Conservation (phyloP, 768 basidiomycete species). For the Xerocomellus chrysenteron region DNA sequence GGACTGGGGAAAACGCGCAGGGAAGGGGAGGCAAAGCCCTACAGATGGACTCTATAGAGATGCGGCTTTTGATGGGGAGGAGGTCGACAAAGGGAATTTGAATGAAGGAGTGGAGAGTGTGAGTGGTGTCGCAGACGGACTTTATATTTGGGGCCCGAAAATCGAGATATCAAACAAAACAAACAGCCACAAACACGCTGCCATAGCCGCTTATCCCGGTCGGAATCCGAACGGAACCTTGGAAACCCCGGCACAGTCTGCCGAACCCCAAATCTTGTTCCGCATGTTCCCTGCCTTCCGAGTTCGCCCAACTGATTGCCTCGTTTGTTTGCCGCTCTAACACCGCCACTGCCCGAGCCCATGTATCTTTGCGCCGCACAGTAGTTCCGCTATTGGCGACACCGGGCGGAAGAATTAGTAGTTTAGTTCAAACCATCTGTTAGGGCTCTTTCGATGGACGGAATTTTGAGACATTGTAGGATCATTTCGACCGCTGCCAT, state of each 20-base stretch:
- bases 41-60: constrained; percentile 29
- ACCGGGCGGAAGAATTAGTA: no score
- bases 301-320: background rate
- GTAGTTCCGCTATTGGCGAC: no score
- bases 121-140: constrained; percentile 28
- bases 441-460: background rate
- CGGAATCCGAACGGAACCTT: constrained; percentile 24
- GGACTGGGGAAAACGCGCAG: background rate
- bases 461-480: background rate
- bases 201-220: constrained; percentile 20
- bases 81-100: constrained; percentile 10
- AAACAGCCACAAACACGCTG: constrained; percentile 28
- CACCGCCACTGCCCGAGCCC: constrained; percentile 1
- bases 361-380: background rate
- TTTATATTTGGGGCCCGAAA: constrained; percentile 35
- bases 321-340: constrained; percentile 9
- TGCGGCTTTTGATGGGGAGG: constrained; percentile 9
- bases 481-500: background rate
- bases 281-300: constrained; percentile 20
- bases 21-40: constrained; percentile 20
- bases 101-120: constrained; percentile 34
- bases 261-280: constrained; percentile 15
- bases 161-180: constrained; percentile 23
- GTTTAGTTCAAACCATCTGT: no score
- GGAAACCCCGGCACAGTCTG: constrained; percentile 25